phyloP scores from a whole-genome alignment of 352 stramenopile genomes.

The Phytophthora pseudosyringae region DNA sequence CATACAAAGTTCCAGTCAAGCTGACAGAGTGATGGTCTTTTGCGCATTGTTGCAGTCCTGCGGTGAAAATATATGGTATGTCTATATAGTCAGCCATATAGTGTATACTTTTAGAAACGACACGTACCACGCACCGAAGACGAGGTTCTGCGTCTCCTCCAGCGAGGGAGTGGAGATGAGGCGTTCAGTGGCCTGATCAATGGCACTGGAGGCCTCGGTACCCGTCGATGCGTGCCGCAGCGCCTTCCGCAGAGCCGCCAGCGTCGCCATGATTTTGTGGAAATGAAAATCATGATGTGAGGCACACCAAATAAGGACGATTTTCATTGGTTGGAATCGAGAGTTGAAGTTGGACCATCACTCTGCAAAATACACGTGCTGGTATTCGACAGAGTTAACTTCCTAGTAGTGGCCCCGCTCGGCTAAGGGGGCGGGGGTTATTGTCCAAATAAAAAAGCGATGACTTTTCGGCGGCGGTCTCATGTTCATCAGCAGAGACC shows the following conservation, averaged over 20 bases:
- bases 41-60: constrained; percentile 27
- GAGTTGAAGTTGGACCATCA: too few species aligned
- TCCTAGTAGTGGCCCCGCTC: too few species aligned
- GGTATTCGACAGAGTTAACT: too few species aligned
- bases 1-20: constrained; percentile 17
- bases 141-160: constrained; percentile 37
- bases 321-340: neutral
- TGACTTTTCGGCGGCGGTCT: constrained; percentile 87
- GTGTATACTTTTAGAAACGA: neutral
- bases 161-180: constrained; percentile 35
- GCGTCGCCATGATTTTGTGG: constrained; percentile 9
- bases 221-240: constrained; percentile 32
- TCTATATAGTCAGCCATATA: constrained; percentile 4
- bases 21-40: constrained; percentile 10
- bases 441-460: too few species aligned
- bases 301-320: neutral
- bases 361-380: too few species aligned
- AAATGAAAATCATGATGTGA: neutral
- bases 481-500: constrained; percentile 59
- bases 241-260: constrained; percentile 26
- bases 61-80: neutral
- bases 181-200: constrained; percentile 31
- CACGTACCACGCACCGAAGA: constrained; percentile 28
- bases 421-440: too few species aligned
- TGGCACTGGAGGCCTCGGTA: neutral